Base-by-base conservation (phyloP, 2,329 filamentous ascomycete species). In the Monilinia polystroma region DNA sequence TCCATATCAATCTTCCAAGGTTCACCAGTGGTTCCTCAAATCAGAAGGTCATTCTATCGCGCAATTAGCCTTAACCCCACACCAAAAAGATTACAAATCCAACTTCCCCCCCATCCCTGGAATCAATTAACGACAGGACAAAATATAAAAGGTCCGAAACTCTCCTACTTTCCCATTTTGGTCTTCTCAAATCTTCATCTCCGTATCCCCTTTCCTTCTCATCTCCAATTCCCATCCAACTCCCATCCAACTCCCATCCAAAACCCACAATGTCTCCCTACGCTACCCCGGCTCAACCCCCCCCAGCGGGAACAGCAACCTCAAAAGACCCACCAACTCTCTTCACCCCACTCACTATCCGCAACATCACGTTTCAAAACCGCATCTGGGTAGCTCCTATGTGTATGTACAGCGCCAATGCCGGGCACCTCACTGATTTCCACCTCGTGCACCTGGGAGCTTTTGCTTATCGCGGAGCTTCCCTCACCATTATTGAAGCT, bases 321-420 rank as follows among this genome's bases (percentile, higher is more conserved):
- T 68, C 66, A 6, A 47, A 63, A 12, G 70, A 73, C 60, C 72
- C 76, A 5, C 76, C 76, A 52, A 75, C 73, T 4, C 73, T 83
- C 35, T 83, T 83, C 73, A 77, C 76, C 0, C 81, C 81, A 4
- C 72, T 83, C 51, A 80, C 75, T 57, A 78, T 83, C 62, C 77
- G 81, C 49, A 76, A 77, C 58, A 72, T 81, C 43, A 79, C 76
- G 7, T 76, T 83, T 57, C 81, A 79, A 49, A 83, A 83, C 68
- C 79, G 81, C 53, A 78, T 66, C 71, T 70, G 80, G 68, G 78
- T 83, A 52, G 78, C 79, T 4, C 81, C 81, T 14, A 80, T 83
- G 80, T 82, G 81, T 77, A 81, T 79, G 74, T 77, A 76, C 65
- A 74, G 71, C 10, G 75, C 75, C 10, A 56, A 70, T 12, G 47